Percentiles rank a stretch among this genome's conserved stretches.
Evolutionary conservation across 768 basidiomycete species (phyloP).

Genomic region (Rhodosporidiobolus sp.): DNA sequence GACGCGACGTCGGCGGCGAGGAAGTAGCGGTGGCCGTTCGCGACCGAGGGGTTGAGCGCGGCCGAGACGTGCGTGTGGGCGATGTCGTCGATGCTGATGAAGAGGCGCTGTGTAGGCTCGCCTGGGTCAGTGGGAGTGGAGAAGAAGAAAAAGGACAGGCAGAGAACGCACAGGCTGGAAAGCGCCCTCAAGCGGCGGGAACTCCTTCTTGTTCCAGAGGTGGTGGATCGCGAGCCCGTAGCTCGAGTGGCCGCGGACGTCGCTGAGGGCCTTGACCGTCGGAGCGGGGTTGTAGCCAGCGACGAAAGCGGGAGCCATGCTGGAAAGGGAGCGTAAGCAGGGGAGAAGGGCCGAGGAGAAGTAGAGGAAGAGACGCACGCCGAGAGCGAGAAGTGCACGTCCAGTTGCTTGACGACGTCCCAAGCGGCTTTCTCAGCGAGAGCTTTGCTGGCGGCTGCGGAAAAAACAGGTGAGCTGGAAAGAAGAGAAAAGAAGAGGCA

Average conservation of each 20-base stretch:
- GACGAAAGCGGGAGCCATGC: neutral
- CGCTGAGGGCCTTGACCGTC: neutral
- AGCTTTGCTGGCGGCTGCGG: slow-evolving; percentile 58
- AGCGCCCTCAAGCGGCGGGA: neutral
- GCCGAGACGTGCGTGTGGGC: neutral
- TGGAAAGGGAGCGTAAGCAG: neutral
- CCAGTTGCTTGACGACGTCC: slow-evolving; percentile 51
- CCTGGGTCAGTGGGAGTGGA: neutral
- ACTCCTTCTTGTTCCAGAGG: neutral
- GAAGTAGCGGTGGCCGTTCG: neutral
- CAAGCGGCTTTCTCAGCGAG: slow-evolving; percentile 63
- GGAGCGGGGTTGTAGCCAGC: neutral
- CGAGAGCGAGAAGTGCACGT: neutral
- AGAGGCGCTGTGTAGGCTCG: neutral
- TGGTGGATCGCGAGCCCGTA: neutral
- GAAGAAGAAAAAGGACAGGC: neutral
- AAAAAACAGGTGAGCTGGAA: neutral
- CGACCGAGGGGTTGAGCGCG: neutral
- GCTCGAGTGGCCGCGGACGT: neutral
- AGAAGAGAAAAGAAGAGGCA: neutral
- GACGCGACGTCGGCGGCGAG: no score
- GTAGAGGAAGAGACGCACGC: neutral
- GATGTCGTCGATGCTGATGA: neutral
- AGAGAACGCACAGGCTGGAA: neutral
- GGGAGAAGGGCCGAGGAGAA: no score